Evolutionary conservation across 2,329 filamentous ascomycete species (phyloP), one percentile per base, ranked within the genome.

Genomic region (Rachicladosporium sp.): DNA sequence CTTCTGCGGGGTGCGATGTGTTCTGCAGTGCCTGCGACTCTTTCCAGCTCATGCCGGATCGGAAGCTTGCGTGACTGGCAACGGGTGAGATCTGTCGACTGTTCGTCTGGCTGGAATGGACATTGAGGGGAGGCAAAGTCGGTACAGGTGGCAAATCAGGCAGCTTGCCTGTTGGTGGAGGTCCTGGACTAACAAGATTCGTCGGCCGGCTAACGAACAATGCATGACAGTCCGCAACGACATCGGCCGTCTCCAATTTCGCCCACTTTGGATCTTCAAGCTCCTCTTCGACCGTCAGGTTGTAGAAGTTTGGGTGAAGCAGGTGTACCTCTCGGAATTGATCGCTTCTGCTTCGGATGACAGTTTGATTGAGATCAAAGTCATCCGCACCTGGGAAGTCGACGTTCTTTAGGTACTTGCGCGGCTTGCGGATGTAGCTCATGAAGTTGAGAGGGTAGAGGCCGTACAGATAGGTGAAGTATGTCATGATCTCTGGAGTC

Each of bases 371-470:
- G 2, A 89, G 71, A 52, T 88, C 82, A 33, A 89, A 73, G 40
- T 84, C 80, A 46, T 87, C 80, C 1, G 78, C 73, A 35, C 78
- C 76, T 3, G 74, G 69, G 27, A 78, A 80, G 46, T 84, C 76
- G 31, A 80, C 76, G 51, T 82, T 79, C 35, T 84, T 78, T 7
- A 91, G 66, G 53, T 82, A 89, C 46, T 80, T 76, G 48, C 86
- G 77, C 3, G 84, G 83, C 53, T 89, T 89, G 41, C 83, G 74
- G 45, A 91, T 81, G 55, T 89, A 91, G 58, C 80, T 81, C 74
- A 86, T 82, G 50, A 91, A 86, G 56, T 89, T 89, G 53, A 89
- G 74, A 2, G 84, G 84, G 47, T 89, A 91, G 4, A 91, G 64
- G 0, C 84, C 85, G 50, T 91, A 91, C 1, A 91, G 67, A 15